These are phyloP conservation scores for Kandelia obovata DNA, from an alignment of 345 rosid species.

Conservation along the genomic window DNA sequence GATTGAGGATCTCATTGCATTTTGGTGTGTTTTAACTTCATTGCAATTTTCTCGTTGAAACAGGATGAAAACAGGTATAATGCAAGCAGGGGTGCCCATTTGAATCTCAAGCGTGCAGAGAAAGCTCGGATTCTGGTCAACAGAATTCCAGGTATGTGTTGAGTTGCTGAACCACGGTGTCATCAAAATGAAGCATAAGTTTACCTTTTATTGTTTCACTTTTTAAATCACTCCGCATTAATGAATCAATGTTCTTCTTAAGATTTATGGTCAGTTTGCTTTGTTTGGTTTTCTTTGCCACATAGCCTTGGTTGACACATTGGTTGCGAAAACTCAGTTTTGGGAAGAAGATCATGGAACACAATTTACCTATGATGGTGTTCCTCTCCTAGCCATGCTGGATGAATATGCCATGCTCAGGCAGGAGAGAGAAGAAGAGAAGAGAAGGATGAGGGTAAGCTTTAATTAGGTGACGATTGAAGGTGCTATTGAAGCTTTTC, in stretches of 20 bases:
- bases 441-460: slow-evolving; percentile 68
- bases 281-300: slow-evolving; percentile 8
- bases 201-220: no score
- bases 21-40: not conserved
- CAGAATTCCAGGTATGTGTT: slow-evolving; percentile 83
- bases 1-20: not conserved
- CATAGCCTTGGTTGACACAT: slow-evolving; percentile 76
- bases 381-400: slow-evolving; percentile 89
- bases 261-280: slow-evolving; percentile 5
- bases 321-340: slow-evolving; percentile 73
- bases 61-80: slow-evolving; percentile 98
- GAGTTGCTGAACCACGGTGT: not conserved
- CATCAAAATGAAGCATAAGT: not conserved
- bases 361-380: slow-evolving; percentile 79
- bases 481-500: not conserved
- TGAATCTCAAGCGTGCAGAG: slow-evolving; percentile 99
- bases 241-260: not conserved
- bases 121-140: slow-evolving; percentile 86
- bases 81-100: slow-evolving; percentile 95
- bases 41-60: slow-evolving; percentile 19
- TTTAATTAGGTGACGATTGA: not conserved
- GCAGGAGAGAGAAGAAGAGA: slow-evolving; percentile 96
- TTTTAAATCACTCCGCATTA: no score
- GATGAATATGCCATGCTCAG: slow-evolving; percentile 91
- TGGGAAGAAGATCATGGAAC: slow-evolving; percentile 80